These are phyloP conservation scores for Calycina herbarum DNA, from an alignment of 2,329 filamentous ascomycete genomes.

Conservation along the genomic window DNA sequence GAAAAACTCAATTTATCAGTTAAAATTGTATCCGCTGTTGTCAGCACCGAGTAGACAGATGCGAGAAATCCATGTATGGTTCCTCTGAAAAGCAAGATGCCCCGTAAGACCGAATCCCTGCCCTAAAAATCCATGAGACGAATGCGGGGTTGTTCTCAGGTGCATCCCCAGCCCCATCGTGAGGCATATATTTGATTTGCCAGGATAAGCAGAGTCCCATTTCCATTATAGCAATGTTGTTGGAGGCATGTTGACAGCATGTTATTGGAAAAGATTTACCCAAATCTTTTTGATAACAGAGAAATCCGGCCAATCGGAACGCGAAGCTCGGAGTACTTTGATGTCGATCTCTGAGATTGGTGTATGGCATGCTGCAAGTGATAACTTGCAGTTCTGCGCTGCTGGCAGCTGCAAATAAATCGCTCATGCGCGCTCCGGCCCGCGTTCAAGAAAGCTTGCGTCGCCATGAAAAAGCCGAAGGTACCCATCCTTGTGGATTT, in stretches of 20 bases:
- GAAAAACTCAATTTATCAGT: not conserved
- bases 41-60: not conserved
- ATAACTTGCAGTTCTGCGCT: not conserved
- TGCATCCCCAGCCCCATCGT: not conserved
- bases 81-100: not conserved
- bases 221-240: not conserved
- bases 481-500: not conserved
- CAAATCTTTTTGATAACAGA: not conserved
- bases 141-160: not conserved
- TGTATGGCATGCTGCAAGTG: not conserved
- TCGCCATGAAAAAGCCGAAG: not conserved
- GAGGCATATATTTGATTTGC: constrained; percentile 13
- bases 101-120: not conserved
- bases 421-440: not conserved
- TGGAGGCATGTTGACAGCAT: not conserved
- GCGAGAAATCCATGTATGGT: not conserved
- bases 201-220: constrained; percentile 5
- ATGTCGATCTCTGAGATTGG: no score
- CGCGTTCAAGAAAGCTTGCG: not conserved
- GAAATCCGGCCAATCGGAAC: constrained; percentile 2
- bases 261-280: not conserved
- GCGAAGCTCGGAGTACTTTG: not conserved
- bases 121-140: not conserved
- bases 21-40: not conserved
- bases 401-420: not conserved